Conservation (phyloP, 495 filamentous ascomycete genomes). For the Talaromyces borbonicus region DNA sequence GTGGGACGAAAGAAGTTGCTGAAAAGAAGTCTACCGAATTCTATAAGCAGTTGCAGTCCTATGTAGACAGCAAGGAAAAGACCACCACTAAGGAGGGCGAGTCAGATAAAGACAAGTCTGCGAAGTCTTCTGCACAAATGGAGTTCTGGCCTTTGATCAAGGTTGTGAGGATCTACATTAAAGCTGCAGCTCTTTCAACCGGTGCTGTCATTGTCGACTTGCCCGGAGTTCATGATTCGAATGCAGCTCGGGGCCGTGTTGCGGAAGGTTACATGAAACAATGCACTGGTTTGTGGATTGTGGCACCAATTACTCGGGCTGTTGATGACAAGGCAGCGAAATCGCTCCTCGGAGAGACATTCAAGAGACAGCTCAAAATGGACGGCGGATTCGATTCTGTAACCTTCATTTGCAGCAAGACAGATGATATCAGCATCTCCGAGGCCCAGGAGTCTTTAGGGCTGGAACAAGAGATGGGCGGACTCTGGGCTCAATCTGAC, state of each 20-base stretch:
- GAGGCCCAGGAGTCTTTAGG: conserved; percentile 39
- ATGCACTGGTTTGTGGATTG: conserved; percentile 39
- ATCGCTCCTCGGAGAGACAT: conserved; percentile 47
- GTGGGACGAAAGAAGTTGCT: conserved; percentile 31
- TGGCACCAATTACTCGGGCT: conserved; percentile 54
- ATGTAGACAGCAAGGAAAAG: conserved; percentile 46
- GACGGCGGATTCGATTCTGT: conserved; percentile 47
- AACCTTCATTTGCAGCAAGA: conserved; percentile 60
- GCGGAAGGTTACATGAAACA: conserved; percentile 53
- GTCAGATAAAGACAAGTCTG: conserved; percentile 17
- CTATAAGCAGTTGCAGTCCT: conserved; percentile 34
- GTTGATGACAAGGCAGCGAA: conserved; percentile 59
- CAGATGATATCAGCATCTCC: conserved; percentile 52
- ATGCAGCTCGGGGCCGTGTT: conserved; percentile 52
- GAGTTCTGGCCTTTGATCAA: conserved; percentile 60
- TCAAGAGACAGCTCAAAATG: conserved; percentile 55
- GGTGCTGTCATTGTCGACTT: conserved; percentile 60
- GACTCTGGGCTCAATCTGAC: conserved; percentile 23
- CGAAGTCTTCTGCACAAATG: conserved; percentile 19
- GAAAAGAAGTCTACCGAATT: conserved; percentile 27
- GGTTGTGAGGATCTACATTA: conserved; percentile 49
- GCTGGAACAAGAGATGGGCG: conserved; percentile 26
- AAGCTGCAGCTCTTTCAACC: conserved; percentile 43
- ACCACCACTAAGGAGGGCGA: conserved; percentile 13
- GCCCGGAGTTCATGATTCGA: conserved; percentile 56